These are phyloP conservation scores for Trichomonas vaginalis DNA, from an alignment of 208 protist genomes.

Conservation along the genomic window DNA sequence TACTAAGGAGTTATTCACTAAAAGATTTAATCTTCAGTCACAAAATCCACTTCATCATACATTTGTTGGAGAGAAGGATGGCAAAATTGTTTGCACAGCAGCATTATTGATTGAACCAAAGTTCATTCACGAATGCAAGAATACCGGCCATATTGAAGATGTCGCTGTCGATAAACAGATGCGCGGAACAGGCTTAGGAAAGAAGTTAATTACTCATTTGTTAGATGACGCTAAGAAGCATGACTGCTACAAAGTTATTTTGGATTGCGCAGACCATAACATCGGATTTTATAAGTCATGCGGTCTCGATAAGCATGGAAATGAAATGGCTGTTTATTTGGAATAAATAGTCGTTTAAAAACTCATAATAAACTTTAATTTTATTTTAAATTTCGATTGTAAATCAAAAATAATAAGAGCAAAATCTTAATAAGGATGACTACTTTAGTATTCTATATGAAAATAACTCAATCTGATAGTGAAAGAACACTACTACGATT, in stretches of 20 bases:
- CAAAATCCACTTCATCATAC: neutral
- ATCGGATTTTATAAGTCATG: constrained; percentile 51
- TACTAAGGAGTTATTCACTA: neutral
- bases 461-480: too few species aligned
- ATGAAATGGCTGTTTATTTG: constrained; percentile 44
- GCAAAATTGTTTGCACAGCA: constrained; percentile 37
- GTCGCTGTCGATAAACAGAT: constrained; percentile 48
- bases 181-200: constrained; percentile 30
- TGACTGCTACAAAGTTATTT: constrained; percentile 49
- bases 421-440: too few species aligned
- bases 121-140: constrained; percentile 40
- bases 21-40: neutral
- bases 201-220: constrained; percentile 31
- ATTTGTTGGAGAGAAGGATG: neutral
- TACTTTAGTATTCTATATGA: too few species aligned
- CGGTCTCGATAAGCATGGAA: constrained; percentile 44
- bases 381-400: too few species aligned
- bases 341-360: too few species aligned
- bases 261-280: constrained; percentile 55
- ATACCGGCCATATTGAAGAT: constrained; percentile 58
- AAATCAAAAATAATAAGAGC: too few species aligned
- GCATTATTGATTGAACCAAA: constrained; percentile 51
- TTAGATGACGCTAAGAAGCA: constrained; percentile 27
- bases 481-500: too few species aligned
- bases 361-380: too few species aligned